Conservation (phyloP, 2,329 filamentous ascomycete species). For the Apiospora koreana region DNA sequence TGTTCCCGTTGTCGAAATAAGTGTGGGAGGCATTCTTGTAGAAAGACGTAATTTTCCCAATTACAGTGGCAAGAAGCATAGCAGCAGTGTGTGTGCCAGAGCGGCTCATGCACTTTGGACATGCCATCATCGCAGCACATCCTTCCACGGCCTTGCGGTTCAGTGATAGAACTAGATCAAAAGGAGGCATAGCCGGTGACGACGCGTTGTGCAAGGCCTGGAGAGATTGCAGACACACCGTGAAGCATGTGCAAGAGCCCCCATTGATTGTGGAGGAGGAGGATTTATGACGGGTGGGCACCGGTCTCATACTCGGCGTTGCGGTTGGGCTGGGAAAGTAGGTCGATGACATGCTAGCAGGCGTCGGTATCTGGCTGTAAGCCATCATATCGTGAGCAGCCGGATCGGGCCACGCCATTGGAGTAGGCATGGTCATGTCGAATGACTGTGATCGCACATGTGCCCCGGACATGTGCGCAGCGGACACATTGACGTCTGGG, state of each 20-base stretch:
- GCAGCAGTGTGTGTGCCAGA: constrained; percentile 45
- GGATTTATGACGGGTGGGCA: constrained; percentile 30
- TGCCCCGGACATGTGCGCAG: constrained; percentile 26
- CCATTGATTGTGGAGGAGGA: constrained; percentile 26
- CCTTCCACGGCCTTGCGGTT: constrained; percentile 50
- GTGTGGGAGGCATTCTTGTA: constrained; percentile 44
- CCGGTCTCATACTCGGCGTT: constrained; percentile 37
- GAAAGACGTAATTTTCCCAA: constrained; percentile 48
- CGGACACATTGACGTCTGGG: constrained; percentile 33
- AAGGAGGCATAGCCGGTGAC: constrained; percentile 38
- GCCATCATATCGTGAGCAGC: constrained; percentile 33
- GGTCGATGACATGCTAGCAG: constrained; percentile 35
- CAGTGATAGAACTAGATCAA: constrained; percentile 46
- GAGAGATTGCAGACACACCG: constrained; percentile 46
- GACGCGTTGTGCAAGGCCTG: constrained; percentile 49
- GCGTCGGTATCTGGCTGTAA: constrained; percentile 37
- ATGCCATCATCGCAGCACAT: constrained; percentile 49
- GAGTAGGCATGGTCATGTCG: constrained; percentile 34
- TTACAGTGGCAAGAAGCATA: constrained; percentile 52
- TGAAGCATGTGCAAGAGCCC: constrained; percentile 47
- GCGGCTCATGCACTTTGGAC: constrained; percentile 44
- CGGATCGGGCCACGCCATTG: constrained; percentile 32
- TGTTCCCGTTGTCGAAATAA: constrained; percentile 36
- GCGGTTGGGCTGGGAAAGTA: constrained; percentile 43
- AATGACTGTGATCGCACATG: constrained; percentile 39